These are phyloP conservation scores for Vachellia pachyceras DNA, from an alignment of 306 rosid genomes.

Conservation along the genomic window DNA sequence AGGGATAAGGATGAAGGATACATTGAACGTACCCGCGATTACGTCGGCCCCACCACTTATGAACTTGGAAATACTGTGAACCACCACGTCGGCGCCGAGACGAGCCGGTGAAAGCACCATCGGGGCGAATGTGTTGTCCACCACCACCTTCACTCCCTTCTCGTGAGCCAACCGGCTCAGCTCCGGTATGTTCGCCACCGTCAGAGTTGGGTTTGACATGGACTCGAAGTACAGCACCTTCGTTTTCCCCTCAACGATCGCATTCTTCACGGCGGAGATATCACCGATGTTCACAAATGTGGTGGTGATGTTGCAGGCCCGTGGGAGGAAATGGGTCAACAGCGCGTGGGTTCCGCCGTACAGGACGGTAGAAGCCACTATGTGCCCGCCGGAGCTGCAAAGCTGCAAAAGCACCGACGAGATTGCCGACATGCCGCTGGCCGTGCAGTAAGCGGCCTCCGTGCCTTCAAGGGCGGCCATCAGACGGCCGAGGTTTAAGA, in stretches of 20 bases:
- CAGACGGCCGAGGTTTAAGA: conserved; percentile 79
- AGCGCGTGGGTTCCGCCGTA: conserved; percentile 97
- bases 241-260: conserved; percentile 68
- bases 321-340: conserved; percentile 67
- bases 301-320: conserved; percentile 65
- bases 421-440: conserved; percentile 94
- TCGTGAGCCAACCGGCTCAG: conserved; percentile 62
- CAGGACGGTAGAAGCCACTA: conserved; percentile 65
- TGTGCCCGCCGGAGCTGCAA: conserved; percentile 64
- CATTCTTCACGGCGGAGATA: conserved; percentile 55
- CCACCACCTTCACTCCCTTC: conserved; percentile 81
- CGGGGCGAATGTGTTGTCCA: conserved; percentile 91
- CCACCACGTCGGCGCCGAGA: conserved; percentile 90
- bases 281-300: conserved; percentile 69
- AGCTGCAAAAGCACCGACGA: conserved; percentile 68
- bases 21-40: conserved; percentile 68
- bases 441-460: conserved; percentile 94
- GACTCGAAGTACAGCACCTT: conserved; percentile 77
- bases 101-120: conserved; percentile 82
- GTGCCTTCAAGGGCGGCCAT: conserved; percentile 94
- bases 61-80: conserved; percentile 92
- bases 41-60: conserved; percentile 98
- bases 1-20: neutral
- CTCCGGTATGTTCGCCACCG: conserved; percentile 78
- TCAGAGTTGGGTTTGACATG: conserved; percentile 75